Evolutionary conservation across 1,284 basidiomycete species (phyloP).

Genomic region (Ganoderma meredithae): DNA sequence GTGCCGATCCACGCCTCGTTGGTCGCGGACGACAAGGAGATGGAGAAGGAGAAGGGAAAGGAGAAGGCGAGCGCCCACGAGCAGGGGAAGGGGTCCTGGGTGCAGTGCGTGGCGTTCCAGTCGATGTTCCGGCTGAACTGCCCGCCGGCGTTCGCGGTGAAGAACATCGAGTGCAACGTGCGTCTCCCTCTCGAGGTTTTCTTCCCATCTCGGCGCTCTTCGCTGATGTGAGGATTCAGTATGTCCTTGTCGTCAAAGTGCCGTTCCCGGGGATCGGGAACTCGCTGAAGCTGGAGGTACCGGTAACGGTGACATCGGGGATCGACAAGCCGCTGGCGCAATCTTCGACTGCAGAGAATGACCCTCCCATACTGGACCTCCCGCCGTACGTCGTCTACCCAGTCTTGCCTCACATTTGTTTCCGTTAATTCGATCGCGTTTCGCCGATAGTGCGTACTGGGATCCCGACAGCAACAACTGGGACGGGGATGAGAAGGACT

Average conservation of each 20-base stretch:
- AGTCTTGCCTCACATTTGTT: too few relatives aligned
- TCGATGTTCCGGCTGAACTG: constrained; percentile 21
- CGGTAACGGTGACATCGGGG: constrained; percentile 24
- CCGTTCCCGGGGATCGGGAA: constrained; percentile 31
- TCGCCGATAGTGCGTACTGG: constrained; percentile 11
- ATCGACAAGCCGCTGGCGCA: constrained; percentile 17
- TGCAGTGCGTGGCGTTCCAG: constrained; percentile 21
- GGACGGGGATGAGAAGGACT: constrained; percentile 18
- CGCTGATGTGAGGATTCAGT: background rate
- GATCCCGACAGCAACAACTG: constrained; percentile 11
- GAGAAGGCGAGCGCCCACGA: background rate
- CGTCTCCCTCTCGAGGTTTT: background rate
- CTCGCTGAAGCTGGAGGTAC: constrained; percentile 17
- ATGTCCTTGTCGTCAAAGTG: constrained; percentile 22
- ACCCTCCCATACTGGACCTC: constrained; percentile 11
- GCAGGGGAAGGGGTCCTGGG: constrained; percentile 13
- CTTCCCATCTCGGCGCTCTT: background rate
- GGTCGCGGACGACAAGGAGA: background rate
- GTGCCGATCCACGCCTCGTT: background rate
- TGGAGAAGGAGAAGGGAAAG: background rate
- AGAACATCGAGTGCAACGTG: constrained; percentile 19
- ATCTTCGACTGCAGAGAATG: background rate
- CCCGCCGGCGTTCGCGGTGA: constrained; percentile 22
- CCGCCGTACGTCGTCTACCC: constrained; percentile 4
- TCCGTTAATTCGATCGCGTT: too few relatives aligned